A percentile compares a stretch with the other conserved stretches of the same genome.
phyloP scores from a whole-genome alignment of 305 asterid species.

The Withania somnifera region DNA sequence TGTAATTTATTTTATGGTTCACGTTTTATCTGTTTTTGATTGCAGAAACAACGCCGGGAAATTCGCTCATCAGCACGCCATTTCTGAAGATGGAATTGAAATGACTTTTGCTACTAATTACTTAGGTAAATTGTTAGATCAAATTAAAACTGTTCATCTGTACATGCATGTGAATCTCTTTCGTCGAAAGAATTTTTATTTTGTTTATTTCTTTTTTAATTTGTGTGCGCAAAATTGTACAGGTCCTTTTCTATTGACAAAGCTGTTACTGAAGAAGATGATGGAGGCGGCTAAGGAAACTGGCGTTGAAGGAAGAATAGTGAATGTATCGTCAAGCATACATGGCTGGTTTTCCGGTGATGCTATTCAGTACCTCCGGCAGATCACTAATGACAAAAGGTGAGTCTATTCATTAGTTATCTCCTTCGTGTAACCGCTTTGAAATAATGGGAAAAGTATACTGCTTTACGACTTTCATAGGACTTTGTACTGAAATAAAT shows the following conservation, averaged over 20 bases:
- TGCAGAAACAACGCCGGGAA: conserved; percentile 31
- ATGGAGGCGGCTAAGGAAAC: conserved; percentile 39
- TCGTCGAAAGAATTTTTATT: too few relatives aligned
- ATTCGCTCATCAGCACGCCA: conserved; percentile 7
- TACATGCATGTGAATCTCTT: background rate
- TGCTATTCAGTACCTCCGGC: conserved; percentile 36
- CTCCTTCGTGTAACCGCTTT: background rate
- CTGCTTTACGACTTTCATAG: background rate
- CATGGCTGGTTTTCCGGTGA: conserved; percentile 92
- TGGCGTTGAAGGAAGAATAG: conserved; percentile 77
- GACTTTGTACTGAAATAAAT: conserved; percentile 19
- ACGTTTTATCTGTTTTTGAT: background rate
- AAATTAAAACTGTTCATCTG: background rate
- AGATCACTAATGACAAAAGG: conserved; percentile 61
- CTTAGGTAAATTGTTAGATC: conserved; percentile 29
- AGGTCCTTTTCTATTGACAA: conserved; percentile 84
- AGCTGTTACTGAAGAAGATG: conserved; percentile 61
- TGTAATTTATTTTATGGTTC: background rate
- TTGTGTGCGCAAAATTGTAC: background rate
- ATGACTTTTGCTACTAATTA: conserved; percentile 10
- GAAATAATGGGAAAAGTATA: too few relatives aligned
- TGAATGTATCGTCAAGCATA: conserved; percentile 77
- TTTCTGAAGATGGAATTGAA: conserved; percentile 10
- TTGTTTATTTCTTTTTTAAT: background rate
- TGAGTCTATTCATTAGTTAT: background rate